Conservation (phyloP, 352 stramenopile species). For the Peronospora farinosa region DNA sequence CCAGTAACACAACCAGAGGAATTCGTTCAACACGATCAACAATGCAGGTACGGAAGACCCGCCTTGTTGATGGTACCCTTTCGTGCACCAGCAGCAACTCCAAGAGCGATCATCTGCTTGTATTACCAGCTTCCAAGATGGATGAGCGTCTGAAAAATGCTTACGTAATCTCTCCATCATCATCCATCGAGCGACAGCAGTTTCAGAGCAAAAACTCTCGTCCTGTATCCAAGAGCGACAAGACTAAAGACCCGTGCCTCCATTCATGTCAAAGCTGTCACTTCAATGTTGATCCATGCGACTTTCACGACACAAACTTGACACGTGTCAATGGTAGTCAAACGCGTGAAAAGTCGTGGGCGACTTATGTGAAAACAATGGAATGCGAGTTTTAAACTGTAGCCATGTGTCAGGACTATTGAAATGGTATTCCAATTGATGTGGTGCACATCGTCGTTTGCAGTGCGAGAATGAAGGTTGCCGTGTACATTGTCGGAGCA, state of each 20-base stretch:
- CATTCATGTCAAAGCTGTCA: slow-evolving; percentile 14
- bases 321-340: too few species aligned
- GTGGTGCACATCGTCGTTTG: slow-evolving; percentile 11
- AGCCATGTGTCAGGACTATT: slow-evolving; percentile 8
- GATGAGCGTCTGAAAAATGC: slow-evolving; percentile 9
- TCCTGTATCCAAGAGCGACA: slow-evolving; percentile 1
- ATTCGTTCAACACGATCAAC: slow-evolving; percentile 1
- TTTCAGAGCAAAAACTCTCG: slow-evolving; percentile 5
- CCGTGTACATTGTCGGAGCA: slow-evolving; percentile 18
- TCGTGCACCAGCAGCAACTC: too few species aligned
- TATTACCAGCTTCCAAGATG: not conserved
- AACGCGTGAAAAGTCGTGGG: too few species aligned
- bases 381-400: slow-evolving; percentile 4
- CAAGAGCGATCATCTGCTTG: too few species aligned
- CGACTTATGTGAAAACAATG: too few species aligned
- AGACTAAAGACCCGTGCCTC: slow-evolving; percentile 9
- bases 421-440: slow-evolving; percentile 2
- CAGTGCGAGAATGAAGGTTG: slow-evolving; percentile 23
- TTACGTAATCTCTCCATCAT: slow-evolving; percentile 17
- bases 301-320: slow-evolving; percentile 15
- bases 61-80: not conserved
- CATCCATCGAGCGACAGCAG: slow-evolving; percentile 21
- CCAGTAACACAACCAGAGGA: slow-evolving; percentile 6
- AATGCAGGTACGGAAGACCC: not conserved
- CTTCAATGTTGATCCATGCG: slow-evolving; percentile 23